Base-by-base conservation (phyloP, 169 alveolate genomes). In the Plasmodium vivax region DNA sequence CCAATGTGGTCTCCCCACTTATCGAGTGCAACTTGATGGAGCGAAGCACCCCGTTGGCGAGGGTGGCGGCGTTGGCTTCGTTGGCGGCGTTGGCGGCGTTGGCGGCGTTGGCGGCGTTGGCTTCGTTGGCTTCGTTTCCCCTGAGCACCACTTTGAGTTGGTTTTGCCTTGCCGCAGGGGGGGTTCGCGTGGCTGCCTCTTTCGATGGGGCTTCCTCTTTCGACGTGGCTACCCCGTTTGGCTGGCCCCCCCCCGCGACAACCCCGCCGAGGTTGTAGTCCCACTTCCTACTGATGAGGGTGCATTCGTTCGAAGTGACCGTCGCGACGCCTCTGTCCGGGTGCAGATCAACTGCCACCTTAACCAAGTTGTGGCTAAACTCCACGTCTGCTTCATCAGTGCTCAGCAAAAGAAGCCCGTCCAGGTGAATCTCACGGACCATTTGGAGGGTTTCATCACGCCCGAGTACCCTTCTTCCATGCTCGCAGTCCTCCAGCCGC, bases 341-440 rank as follows among this genome's bases (percentile, higher is more conserved):
- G 34, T 79, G 45, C 27, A 88, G 68, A 2, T 88, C 10, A 12
- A 73, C 45, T 23, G 19, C 73, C 27, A 88, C 23, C 9, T 79
- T 79, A 58, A 58, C 62, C 73, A 88, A 58, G 47, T 88, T 88
- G 72, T 88, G 73, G 10, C 36, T 41, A 68, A 58, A 88, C 30
- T 77, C 81, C 19, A 88, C 73, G 38, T 74, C 58, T 79, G 62
- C 74, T 56, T 62, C 90, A 79, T 80, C 82, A 16, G 82, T 88
- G 43, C 72, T 56, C 30, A 79, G 30, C 10, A 88, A 10, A 16
- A 88, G 47, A 23, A 88, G 62, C 9, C 73, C 58, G 82, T 88
- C 75, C 38, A 88, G 74, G 51, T 47, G 54, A 27, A 88, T n/a
- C 43, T 58, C n/a, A 9, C 71, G 32, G 6, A 88, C n/a, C 38